phyloP scores from a whole-genome alignment of 139 green algal species.

The Ettlia oleoabundans region DNA sequence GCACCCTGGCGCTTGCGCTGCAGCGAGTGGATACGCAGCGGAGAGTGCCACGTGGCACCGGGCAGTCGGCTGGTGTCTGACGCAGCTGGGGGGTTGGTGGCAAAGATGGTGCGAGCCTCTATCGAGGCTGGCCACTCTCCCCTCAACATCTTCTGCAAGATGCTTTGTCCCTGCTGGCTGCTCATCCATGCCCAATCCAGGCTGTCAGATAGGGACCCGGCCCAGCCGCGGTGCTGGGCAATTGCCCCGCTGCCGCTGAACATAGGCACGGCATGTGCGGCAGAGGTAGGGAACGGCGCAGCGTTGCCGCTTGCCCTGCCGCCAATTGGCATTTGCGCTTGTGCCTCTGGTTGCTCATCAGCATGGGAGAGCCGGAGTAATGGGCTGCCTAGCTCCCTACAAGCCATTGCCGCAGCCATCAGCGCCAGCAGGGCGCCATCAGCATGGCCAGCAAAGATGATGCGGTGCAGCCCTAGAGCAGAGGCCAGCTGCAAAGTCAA shows the following conservation, averaged over 20 bases:
- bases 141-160: conserved; percentile 1
- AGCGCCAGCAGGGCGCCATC: conserved; percentile 77
- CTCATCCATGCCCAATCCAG: conserved; percentile 18
- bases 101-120: background rate
- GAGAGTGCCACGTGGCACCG: too few relatives aligned
- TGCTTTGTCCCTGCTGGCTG: conserved; percentile 4
- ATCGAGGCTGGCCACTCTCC: conserved; percentile 22
- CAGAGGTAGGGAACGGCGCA: too few relatives aligned
- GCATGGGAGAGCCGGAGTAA: too few relatives aligned
- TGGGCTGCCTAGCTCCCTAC: conserved; percentile 5
- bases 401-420: conserved; percentile 53
- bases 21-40: background rate
- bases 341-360: too few relatives aligned
- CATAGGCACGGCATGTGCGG: background rate
- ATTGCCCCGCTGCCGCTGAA: background rate
- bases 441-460: conserved; percentile 70
- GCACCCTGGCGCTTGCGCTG: too few relatives aligned
- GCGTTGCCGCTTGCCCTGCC: too few relatives aligned
- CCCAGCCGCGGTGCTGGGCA: background rate
- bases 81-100: too few relatives aligned
- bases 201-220: background rate
- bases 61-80: too few relatives aligned
- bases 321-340: background rate
- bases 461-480: conserved; percentile 50
- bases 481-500: conserved; percentile 64